Conservation (phyloP, 148 eudicot species). For the Amaranthus palmeri region DNA sequence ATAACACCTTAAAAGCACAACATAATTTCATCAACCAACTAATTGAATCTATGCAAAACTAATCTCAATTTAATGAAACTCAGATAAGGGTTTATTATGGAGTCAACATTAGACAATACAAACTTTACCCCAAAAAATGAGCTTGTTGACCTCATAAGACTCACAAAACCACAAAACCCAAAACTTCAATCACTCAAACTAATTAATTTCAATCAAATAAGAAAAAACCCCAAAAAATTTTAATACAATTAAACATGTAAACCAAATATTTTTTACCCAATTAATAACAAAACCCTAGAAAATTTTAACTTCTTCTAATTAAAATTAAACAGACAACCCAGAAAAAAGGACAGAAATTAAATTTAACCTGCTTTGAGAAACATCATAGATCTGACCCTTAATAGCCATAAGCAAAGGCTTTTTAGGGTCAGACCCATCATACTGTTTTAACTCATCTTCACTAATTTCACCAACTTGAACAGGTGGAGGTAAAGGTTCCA, state of each 20-base stretch:
- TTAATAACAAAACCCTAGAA: not conserved
- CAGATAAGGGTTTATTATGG: not conserved
- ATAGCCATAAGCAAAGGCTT: slow-evolving; percentile 96
- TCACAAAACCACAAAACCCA: not conserved
- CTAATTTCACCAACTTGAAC: slow-evolving; percentile 84
- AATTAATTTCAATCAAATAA: not conserved
- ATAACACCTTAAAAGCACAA: not conserved
- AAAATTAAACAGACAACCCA: not conserved
- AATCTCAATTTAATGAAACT: not conserved
- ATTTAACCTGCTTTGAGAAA: slow-evolving; percentile 79
- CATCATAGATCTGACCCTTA: slow-evolving; percentile 98
- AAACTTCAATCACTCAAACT: not conserved
- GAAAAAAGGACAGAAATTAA: not conserved
- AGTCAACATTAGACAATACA: too few species aligned
- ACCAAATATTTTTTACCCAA: too few species aligned
- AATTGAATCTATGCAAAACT: not conserved
- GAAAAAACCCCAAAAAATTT: not conserved
- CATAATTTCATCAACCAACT: not conserved
- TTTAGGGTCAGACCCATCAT: slow-evolving; percentile 68
- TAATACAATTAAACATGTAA: not conserved
- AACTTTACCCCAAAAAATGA: too few species aligned
- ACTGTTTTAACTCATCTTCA: slow-evolving; percentile 59
- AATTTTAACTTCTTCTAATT: not conserved
- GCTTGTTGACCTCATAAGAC: not conserved
- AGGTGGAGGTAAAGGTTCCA: slow-evolving; percentile 78